These are phyloP conservation scores for Penicillium canariense DNA, from an alignment of 495 filamentous ascomycete genomes.

Conservation along the genomic window DNA sequence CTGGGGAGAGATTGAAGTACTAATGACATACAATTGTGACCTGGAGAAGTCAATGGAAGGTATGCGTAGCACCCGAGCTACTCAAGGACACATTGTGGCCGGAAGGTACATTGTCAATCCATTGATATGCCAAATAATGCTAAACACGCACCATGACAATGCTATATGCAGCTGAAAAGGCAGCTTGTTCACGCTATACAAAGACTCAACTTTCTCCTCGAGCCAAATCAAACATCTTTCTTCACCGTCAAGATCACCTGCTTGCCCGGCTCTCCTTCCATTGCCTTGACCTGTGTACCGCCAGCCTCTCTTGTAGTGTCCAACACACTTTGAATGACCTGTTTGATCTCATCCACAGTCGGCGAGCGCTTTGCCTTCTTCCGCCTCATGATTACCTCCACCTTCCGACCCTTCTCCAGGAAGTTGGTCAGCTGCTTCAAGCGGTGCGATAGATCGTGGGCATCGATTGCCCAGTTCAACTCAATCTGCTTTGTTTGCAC, in stretches of 20 bases:
- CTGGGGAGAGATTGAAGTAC: too few species aligned
- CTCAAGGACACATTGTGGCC: background rate
- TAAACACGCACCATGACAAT: background rate
- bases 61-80: background rate
- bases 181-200: background rate
- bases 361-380: constrained; percentile 44
- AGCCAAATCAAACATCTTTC: constrained; percentile 26
- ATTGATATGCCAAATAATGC: background rate
- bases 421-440: constrained; percentile 59
- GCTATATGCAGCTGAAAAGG: background rate
- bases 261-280: constrained; percentile 46
- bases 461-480: constrained; percentile 78
- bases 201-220: background rate
- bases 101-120: background rate
- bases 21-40: background rate
- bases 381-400: constrained; percentile 58
- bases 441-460: constrained; percentile 62
- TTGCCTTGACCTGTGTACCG: constrained; percentile 36
- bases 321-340: constrained; percentile 39
- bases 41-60: background rate
- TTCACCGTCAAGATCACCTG: constrained; percentile 38
- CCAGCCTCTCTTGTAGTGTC: constrained; percentile 36
- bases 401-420: constrained; percentile 58
- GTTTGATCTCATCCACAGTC: constrained; percentile 43
- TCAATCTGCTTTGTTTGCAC: constrained; percentile 65